A percentile compares a stretch with the other conserved stretches of the same genome.
Conservation (phyloP, 208 protist species). For the Leptomonas seymouri region DNA sequence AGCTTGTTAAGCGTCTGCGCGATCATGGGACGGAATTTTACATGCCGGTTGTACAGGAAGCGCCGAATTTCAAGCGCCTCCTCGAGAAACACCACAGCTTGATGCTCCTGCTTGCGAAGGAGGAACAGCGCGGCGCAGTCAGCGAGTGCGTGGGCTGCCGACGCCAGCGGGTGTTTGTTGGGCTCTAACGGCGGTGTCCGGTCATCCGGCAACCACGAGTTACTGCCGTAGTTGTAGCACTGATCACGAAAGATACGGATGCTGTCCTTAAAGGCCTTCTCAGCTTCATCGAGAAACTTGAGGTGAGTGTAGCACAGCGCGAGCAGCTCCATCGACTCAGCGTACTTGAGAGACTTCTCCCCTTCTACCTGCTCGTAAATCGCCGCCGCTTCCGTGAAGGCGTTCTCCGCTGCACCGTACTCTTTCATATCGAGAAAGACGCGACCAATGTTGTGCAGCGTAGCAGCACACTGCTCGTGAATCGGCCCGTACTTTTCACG, state of each 20-base stretch:
- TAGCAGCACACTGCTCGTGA: slow-evolving; percentile 81
- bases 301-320: slow-evolving; percentile 86
- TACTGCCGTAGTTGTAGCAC: slow-evolving; percentile 81
- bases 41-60: slow-evolving; percentile 76
- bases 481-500: slow-evolving; percentile 87
- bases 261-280: slow-evolving; percentile 92
- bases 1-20: slow-evolving; percentile 92
- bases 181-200: slow-evolving; percentile 56
- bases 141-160: slow-evolving; percentile 82
- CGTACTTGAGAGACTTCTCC: slow-evolving; percentile 69
- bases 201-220: slow-evolving; percentile 81
- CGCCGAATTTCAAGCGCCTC: slow-evolving; percentile 88
- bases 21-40: slow-evolving; percentile 89
- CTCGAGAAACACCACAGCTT: slow-evolving; percentile 84
- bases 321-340: slow-evolving; percentile 84
- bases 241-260: slow-evolving; percentile 80
- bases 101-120: slow-evolving; percentile 60
- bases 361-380: slow-evolving; percentile 90
- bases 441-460: slow-evolving; percentile 87
- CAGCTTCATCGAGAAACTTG: slow-evolving; percentile 85
- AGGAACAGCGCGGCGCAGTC: slow-evolving; percentile 88
- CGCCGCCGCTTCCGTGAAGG: slow-evolving; percentile 85
- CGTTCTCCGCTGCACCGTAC: slow-evolving; percentile 87
- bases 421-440: slow-evolving; percentile 92
- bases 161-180: slow-evolving; percentile 79